Evolutionary conservation across 768 basidiomycete genomes (phyloP), one percentile per base, ranked within the genome.

Genomic region (Boletus coccyginus): DNA sequence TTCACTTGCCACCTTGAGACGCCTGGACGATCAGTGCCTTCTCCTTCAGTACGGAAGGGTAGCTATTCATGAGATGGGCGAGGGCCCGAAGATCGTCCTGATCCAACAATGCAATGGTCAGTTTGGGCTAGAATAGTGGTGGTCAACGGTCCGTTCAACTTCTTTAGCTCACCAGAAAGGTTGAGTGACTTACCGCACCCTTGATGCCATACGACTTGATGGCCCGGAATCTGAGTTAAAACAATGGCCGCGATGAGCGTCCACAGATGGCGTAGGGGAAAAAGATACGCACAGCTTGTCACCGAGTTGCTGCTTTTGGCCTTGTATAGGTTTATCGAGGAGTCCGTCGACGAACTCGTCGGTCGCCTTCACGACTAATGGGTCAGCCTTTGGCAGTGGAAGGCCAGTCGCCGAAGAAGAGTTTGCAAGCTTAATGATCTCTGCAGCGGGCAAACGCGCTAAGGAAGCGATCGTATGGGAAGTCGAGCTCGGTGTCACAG

Each of bases 51-150:
- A 93, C 81, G 9, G 82, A 73, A 12, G 90, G 88, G 70, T 91
- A 94, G 67, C 90, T 90, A 70, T 92, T 90, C 86, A 92, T 86
- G 42, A 95, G 79, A 69, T 92, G 90, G 7, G 90, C 88, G 46
- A 95, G 80, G 6, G 91, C 78, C 42, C 88, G 83, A 24, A 95
- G 79, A 65, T 96, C 93, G 56, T 94, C 94, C 62, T 87, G 80
- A 65, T 95, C 92, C 57, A 96, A 75, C 10, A 94, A 79, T 6
- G 81, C 75, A 62, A 97, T 91, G 1, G 93, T 94, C 59, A 92
- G 75, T 68, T 94, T 94, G 48, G 92, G 90, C 85, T 90, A 62
- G 36, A 60, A 50, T 46, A 51, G 21, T 21, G 32, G 46, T 39
- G 31, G 8, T 55, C 45, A 58, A 60, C 36, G 54, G 27, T 21